phyloP scores from a whole-genome alignment of 345 rosid species.

The Stellera chamaejasme region DNA sequence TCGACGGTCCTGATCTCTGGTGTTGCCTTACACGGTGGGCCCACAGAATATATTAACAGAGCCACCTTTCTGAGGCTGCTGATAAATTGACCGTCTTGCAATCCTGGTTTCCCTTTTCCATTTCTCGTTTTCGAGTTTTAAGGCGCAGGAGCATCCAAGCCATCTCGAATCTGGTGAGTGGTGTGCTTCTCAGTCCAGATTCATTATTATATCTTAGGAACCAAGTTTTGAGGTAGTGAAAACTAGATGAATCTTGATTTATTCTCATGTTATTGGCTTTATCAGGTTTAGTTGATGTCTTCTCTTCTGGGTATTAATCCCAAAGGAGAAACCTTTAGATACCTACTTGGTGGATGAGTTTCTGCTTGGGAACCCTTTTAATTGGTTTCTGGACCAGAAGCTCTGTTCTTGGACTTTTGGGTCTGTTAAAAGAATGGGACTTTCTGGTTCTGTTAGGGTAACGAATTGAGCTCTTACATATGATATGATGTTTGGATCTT shows the following conservation, averaged over 20 bases:
- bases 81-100: slow-evolving; percentile 6
- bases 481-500: no score
- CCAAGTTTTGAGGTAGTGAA: background rate
- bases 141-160: background rate
- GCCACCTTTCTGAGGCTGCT: slow-evolving; percentile 5
- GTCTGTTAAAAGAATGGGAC: background rate
- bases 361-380: background rate
- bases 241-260: background rate
- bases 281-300: background rate
- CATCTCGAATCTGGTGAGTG: slow-evolving; percentile 22
- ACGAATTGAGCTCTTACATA: background rate
- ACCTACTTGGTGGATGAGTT: slow-evolving; percentile 2
- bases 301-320: slow-evolving; percentile 5
- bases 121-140: background rate
- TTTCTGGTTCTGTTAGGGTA: background rate
- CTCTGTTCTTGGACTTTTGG: background rate
- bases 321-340: slow-evolving; percentile 4
- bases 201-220: background rate
- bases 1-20: slow-evolving; percentile 15
- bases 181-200: slow-evolving; percentile 10
- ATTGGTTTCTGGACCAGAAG: slow-evolving; percentile 5
- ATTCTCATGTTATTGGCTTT: background rate
- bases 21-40: slow-evolving; percentile 10
- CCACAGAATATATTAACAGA: background rate
- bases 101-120: slow-evolving; percentile 1